A percentile compares a stretch with the other conserved stretches of the same genome.
phyloP scores from a whole-genome alignment of 2,329 filamentous ascomycete genomes.

The Claviceps digitariae region DNA sequence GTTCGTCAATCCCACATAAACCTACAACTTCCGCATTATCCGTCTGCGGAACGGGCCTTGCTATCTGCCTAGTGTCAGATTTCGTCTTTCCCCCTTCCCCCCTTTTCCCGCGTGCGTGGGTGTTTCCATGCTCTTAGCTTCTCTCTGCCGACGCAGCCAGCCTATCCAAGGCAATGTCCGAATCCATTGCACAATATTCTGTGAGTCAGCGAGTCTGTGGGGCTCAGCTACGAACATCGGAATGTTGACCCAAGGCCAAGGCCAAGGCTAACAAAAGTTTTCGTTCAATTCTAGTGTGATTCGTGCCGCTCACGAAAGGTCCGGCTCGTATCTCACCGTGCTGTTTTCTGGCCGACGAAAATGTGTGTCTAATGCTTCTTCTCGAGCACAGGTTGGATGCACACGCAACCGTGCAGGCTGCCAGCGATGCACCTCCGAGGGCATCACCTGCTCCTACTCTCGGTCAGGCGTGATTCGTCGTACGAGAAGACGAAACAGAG shows the following conservation, averaged over 20 bases:
- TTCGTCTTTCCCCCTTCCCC: background rate
- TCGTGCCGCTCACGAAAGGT: background rate
- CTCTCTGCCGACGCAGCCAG: background rate
- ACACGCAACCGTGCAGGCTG: background rate
- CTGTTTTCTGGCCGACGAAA: background rate
- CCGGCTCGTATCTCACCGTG: background rate
- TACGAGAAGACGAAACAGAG: background rate
- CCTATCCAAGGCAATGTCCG: background rate
- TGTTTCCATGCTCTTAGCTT: background rate
- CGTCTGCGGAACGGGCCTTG: background rate
- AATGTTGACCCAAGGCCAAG: too few species aligned
- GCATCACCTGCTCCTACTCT: background rate
- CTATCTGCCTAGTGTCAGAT: too few species aligned
- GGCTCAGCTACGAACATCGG: too few species aligned
- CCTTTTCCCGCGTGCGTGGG: background rate
- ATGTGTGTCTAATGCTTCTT: background rate
- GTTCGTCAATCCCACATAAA: background rate
- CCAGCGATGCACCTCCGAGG: background rate
- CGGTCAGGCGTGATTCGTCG: background rate
- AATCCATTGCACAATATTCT: background rate
- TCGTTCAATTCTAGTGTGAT: too few species aligned
- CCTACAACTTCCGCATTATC: background rate
- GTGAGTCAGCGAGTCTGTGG: background rate
- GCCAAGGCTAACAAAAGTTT: background rate
- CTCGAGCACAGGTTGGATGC: background rate